These are phyloP conservation scores for Perilla frutescens DNA, from an alignment of 257 asterid genomes.

Conservation along the genomic window DNA sequence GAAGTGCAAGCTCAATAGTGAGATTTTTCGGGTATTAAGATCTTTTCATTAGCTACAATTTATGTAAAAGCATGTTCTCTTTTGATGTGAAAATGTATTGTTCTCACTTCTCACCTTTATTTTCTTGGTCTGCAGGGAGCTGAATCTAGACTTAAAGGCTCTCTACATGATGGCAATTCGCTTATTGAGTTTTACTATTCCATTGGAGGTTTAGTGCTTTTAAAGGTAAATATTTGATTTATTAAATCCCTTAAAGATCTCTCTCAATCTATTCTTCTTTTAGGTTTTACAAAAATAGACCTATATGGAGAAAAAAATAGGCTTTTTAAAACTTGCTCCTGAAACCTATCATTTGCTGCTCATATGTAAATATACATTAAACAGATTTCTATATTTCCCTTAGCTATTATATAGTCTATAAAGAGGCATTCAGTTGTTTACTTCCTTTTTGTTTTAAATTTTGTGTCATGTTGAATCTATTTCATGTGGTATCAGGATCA, in stretches of 20 bases:
- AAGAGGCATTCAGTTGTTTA: conserved; percentile 9
- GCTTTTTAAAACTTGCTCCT: neutral
- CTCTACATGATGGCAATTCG: conserved; percentile 57
- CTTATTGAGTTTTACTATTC: conserved; percentile 81
- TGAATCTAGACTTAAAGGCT: conserved; percentile 66
- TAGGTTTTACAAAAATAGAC: conserved; percentile 22
- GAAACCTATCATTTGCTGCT: conserved; percentile 3
- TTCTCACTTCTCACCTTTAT: conserved; percentile 19
- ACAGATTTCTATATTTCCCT: neutral
- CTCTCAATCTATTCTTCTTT: neutral
- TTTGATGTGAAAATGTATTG: conserved; percentile 19
- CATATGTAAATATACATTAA: neutral
- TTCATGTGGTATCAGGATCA: conserved; percentile 64
- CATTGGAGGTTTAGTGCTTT: conserved; percentile 65
- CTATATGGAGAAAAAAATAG: conserved; percentile 16
- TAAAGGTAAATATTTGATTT: conserved; percentile 60
- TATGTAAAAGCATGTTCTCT: neutral
- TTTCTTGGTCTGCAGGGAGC: conserved; percentile 54
- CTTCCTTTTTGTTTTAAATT: neutral
- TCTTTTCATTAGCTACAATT: conserved; percentile 9
- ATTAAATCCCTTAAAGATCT: neutral
- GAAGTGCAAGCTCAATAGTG: conserved; percentile 68
- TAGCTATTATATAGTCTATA: neutral
- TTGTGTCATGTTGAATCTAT: conserved; percentile 22
- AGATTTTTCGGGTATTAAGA: conserved; percentile 58